Percentiles rank a stretch among this genome's conserved stretches.
Evolutionary conservation across 148 eudicot species (phyloP).

Genomic region (Nyssa sinensis): DNA sequence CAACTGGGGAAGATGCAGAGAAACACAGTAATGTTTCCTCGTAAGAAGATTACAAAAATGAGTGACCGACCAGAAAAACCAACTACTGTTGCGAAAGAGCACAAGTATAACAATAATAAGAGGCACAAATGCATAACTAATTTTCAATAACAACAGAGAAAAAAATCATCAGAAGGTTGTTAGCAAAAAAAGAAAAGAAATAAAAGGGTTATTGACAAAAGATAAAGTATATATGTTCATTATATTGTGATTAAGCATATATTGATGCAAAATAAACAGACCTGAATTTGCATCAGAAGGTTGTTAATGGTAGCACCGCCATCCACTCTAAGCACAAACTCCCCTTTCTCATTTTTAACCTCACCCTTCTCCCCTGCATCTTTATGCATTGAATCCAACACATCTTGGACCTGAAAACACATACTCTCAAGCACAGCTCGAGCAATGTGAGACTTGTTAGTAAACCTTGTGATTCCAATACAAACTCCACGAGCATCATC

Average conservation of each 20-base stretch:
- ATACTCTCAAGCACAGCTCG: slow-evolving; percentile 97
- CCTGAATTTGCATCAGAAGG: slow-evolving; percentile 95
- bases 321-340: slow-evolving; percentile 90
- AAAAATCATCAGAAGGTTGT: background rate
- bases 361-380: slow-evolving; percentile 75
- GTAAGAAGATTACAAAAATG: too few relatives aligned
- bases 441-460: slow-evolving; percentile 83
- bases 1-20: too few relatives aligned
- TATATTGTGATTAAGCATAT: background rate
- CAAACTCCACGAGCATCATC: slow-evolving; percentile 98
- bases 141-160: background rate
- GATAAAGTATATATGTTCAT: background rate
- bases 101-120: background rate
- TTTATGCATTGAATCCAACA: slow-evolving; percentile 93
- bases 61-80: too few relatives aligned
- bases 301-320: slow-evolving; percentile 94
- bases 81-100: background rate
- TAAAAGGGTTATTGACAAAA: background rate
- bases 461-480: slow-evolving; percentile 90
- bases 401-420: slow-evolving; percentile 97
- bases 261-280: too few relatives aligned
- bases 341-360: slow-evolving; percentile 64
- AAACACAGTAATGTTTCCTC: too few relatives aligned
- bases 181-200: background rate
- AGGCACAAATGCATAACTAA: background rate